A percentile compares a stretch with the other conserved stretches of the same genome.
Conservation (phyloP, 306 rosid species). For the Glycine soja region DNA sequence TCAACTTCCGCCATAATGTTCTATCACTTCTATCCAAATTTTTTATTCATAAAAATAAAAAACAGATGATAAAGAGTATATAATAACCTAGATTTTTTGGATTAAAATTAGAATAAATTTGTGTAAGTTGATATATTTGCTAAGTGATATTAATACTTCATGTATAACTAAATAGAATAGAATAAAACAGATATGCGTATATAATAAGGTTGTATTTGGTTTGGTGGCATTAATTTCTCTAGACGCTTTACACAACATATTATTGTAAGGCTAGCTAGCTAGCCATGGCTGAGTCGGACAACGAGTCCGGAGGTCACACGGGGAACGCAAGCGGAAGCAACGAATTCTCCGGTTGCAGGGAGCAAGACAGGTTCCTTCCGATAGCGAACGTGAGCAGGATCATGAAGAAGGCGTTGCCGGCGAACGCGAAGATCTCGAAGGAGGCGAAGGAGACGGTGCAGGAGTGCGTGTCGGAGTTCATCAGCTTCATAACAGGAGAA, state of each 20-base stretch:
- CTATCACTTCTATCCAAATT: too few relatives aligned
- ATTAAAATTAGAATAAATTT: too few relatives aligned
- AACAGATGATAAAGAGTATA: too few relatives aligned
- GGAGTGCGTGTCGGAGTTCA: conserved; percentile 72
- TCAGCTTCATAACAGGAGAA: conserved; percentile 66
- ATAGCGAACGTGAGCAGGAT: conserved; percentile 73
- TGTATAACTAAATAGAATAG: too few relatives aligned
- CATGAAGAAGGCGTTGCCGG: conserved; percentile 70
- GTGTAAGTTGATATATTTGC: too few relatives aligned
- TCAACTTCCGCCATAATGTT: too few relatives aligned
- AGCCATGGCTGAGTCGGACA: conserved; percentile 63
- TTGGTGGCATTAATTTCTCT: not conserved
- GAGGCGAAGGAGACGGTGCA: conserved; percentile 71
- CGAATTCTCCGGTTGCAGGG: conserved; percentile 46
- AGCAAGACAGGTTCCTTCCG: conserved; percentile 67
- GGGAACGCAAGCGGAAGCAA: conserved; percentile 37
- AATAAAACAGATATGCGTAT: not conserved
- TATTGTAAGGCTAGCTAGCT: not conserved
- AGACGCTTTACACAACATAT: not conserved
- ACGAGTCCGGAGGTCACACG: conserved; percentile 63
- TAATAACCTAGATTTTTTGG: too few relatives aligned
- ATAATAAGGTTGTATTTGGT: not conserved
- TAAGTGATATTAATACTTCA: too few relatives aligned
- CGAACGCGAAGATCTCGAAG: conserved; percentile 67
- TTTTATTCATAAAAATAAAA: too few relatives aligned